phyloP scores from a whole-genome alignment of 164 flowering plant species.

The Brasenia schreberi region DNA sequence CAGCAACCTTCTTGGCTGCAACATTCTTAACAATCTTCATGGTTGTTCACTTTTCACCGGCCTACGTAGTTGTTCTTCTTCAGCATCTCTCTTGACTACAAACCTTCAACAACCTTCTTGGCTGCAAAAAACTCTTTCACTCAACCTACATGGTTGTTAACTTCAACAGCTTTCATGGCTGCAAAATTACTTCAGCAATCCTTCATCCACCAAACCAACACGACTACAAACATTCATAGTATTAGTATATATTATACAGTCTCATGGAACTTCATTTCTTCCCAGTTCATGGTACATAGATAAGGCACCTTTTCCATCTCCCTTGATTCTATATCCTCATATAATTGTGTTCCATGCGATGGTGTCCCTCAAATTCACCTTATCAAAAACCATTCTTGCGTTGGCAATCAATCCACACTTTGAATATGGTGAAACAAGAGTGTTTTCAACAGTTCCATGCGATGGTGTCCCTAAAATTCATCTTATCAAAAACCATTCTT shows the following conservation, averaged over 20 bases:
- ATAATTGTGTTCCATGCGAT: not conserved
- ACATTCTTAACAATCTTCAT: too few relatives aligned
- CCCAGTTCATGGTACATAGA: not conserved
- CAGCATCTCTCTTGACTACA: too few relatives aligned
- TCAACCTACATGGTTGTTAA: too few relatives aligned
- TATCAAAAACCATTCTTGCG: not conserved
- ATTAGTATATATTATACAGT: constrained; percentile 18
- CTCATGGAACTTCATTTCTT: constrained; percentile 1
- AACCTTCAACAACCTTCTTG: too few relatives aligned
- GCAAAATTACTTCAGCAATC: too few relatives aligned
- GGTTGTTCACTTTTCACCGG: too few relatives aligned
- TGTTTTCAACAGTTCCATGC: constrained; percentile 16
- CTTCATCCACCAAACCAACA: constrained; percentile 27
- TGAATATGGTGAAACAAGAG: constrained; percentile 13
- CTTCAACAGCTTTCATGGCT: too few relatives aligned
- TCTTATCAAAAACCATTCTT: too few relatives aligned
- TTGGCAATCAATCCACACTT: constrained; percentile 3
- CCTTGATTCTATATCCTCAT: not conserved
- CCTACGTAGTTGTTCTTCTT: too few relatives aligned
- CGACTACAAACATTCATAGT: constrained; percentile 35
- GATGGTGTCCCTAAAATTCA: constrained; percentile 9
- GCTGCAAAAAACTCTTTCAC: too few relatives aligned
- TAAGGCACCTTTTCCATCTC: too few relatives aligned
- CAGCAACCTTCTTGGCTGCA: too few relatives aligned
- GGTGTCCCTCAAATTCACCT: not conserved